These are phyloP conservation scores for Phaffia australis DNA, from an alignment of 768 basidiomycete species.

Conservation along the genomic window DNA sequence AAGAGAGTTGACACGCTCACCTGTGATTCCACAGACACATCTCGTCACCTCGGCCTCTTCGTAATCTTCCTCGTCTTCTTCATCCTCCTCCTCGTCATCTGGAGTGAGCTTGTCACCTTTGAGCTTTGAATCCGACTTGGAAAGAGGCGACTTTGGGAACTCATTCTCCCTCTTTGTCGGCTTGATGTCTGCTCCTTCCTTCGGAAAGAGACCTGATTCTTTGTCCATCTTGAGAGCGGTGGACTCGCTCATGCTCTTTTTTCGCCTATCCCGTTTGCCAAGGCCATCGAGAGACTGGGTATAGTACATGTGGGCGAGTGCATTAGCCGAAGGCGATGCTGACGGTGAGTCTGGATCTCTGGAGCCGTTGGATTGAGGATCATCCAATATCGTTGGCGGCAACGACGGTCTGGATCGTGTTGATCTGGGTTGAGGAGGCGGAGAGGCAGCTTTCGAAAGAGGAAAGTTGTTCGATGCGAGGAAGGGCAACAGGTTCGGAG, in stretches of 20 bases:
- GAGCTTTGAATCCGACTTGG: background rate
- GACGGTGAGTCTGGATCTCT: too few relatives aligned
- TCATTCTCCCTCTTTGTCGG: background rate
- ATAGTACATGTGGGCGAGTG: conserved; percentile 24
- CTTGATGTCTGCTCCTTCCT: background rate
- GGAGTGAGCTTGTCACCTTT: background rate
- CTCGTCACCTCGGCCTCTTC: conserved; percentile 25
- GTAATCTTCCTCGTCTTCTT: conserved; percentile 23
- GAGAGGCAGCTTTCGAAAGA: background rate
- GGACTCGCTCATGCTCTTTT: conserved; percentile 13
- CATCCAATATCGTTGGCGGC: background rate
- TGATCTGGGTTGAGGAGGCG: background rate
- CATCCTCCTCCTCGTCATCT: background rate
- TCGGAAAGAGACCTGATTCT: background rate
- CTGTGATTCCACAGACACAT: conserved; percentile 27
- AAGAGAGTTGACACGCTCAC: conserved; percentile 11
- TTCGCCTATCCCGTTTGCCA: conserved; percentile 14
- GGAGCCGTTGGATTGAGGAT: too few relatives aligned
- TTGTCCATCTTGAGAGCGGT: conserved; percentile 6
- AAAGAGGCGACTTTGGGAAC: background rate
- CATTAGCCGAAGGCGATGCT: conserved; percentile 18
- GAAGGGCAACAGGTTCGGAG: background rate
- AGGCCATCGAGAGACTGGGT: conserved; percentile 18
- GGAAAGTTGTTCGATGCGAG: background rate
- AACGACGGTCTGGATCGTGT: conserved; percentile 22